Evolutionary conservation across 805 yeast species (phyloP), one percentile per base, ranked within the genome.

Genomic region (Suhomyces sp.): DNA sequence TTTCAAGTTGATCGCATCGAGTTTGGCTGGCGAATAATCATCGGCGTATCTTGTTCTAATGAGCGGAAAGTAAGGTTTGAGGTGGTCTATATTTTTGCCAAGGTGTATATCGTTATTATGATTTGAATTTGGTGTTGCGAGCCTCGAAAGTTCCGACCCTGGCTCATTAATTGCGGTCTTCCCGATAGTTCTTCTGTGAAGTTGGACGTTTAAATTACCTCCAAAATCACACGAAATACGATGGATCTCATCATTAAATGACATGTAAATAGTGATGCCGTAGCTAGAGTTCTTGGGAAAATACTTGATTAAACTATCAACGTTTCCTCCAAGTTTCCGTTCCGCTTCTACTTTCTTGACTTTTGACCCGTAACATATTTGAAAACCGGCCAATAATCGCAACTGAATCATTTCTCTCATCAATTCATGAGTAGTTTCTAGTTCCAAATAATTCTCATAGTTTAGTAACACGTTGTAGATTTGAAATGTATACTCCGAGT

Each of bases 321-420:
- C 78, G 58, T 78, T 79, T 46, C 88, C 83, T 3, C 62, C 65
- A 7, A 86, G 77, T 52, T 81, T 71, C 55, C 86, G 68, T 55
- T 79, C 81, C 27, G 79, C 69, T 67, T 93, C 97, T 3, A 88
- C 81, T 46, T 77, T 79, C 38, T 79, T 77, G 1, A 89, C 93
- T 24, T 73, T 74, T 0, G 82, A 80, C 0, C 96, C 96, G 45
- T 82, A 82, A 58, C 96, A 90, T 31, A 94, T 84, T 64, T 94
- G 99, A 64, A 91, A 96, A 0, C 99, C 99, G 51, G 90, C 75
- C 51, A 89, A 79, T 26, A 94, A 73, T 53, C 99, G 76, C 58
- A 90, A 72, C 44, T 90, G 87, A 9, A 94, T 84, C 96, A 94
- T 89, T 58, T 90, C 96, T 51, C 91, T 81, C 78, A 94, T 76